Base-by-base conservation (phyloP, 129 eudicot genomes). In the Oenanthe sinensis region DNA sequence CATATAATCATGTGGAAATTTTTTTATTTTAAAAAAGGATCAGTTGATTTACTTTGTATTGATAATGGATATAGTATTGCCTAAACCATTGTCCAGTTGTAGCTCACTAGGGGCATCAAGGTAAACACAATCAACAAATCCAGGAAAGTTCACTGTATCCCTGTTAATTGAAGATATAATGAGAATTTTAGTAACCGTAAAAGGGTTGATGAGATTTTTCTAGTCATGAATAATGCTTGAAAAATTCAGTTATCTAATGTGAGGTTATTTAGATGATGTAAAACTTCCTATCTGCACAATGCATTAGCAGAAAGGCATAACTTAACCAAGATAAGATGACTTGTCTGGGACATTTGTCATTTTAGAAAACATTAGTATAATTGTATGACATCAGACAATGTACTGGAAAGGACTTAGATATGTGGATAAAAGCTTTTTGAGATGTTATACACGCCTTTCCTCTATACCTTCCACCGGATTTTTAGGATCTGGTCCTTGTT, bases 41-140 rank as follows among this genome's bases (percentile, higher is more conserved):
- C 62, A 14, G 73, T 71, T 19, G 37, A 73, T 85, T 87, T 90
- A 95, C 98, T 91, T 95, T 43, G 97, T 83, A 69, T 90, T 95
- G 88, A 80, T 82, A 85, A 95, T 86, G 71, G 86, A 78, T 85
- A 95, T 95, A 26, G 76, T 82, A 71, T 90, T 93, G 52, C 96
- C 98, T 88, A 95, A 85, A 69, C 96, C 98, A 74, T 91, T 94
- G 77, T 94, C 88, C 65, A 94, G 87, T 70, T 75, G 79, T 77
- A 95, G 47, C 79, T 90, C 94, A 28, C 54, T 82, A 70, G 98
- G 88, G 54, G 98, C 96, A 68, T 90, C 93, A 80, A 94, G 93
- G 85, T 94, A 94, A 75, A 94, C 83, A 22, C 96, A 95, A 74
- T 95, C 98, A 48, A 95, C 97, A 84, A 95, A 95, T 89, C 98